These are phyloP conservation scores for Vickermania spadyakhi DNA, from an alignment of 208 protist genomes.

Conservation along the genomic window DNA sequence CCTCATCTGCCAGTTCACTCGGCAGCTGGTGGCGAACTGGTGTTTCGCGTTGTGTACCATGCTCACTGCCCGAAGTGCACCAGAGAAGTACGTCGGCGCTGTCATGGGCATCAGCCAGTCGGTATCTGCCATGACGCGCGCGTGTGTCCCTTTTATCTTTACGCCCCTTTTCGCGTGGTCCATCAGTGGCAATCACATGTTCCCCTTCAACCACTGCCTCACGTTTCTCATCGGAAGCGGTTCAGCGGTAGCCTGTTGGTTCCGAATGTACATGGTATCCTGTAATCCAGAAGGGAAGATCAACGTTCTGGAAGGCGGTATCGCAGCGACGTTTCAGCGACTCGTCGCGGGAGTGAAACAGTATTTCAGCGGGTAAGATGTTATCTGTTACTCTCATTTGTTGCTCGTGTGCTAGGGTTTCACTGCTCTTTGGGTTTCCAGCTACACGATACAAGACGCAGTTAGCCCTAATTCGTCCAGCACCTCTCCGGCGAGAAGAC, in stretches of 20 bases:
- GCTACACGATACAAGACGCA: too few species aligned
- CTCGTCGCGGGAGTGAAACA: not conserved
- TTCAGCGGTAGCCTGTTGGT: conserved; percentile 9
- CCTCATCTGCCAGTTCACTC: conserved; percentile 16
- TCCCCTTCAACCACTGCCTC: conserved; percentile 49
- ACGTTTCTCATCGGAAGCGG: conserved; percentile 23
- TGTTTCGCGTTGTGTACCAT: conserved; percentile 49
- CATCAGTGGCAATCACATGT: conserved; percentile 19
- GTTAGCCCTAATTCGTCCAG: too few species aligned
- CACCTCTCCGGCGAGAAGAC: too few species aligned
- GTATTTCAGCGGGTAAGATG: too few species aligned
- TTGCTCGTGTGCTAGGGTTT: too few species aligned
- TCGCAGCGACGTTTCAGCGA: not conserved
- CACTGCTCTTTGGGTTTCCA: too few species aligned
- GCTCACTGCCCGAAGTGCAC: conserved; percentile 38
- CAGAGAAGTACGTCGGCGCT: conserved; percentile 21
- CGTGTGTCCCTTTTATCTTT: conserved; percentile 22
- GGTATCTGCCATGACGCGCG: conserved; percentile 26
- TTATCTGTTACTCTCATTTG: too few species aligned
- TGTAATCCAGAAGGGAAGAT: conserved; percentile 6
- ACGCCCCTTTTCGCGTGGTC: conserved; percentile 47
- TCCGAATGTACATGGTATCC: conserved; percentile 17
- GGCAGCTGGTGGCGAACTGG: conserved; percentile 39
- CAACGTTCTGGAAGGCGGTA: not conserved
- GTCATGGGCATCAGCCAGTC: conserved; percentile 67